Evolutionary conservation across 768 basidiomycete species (phyloP).

Genomic region (Rhodosporidiobolus sp.): DNA sequence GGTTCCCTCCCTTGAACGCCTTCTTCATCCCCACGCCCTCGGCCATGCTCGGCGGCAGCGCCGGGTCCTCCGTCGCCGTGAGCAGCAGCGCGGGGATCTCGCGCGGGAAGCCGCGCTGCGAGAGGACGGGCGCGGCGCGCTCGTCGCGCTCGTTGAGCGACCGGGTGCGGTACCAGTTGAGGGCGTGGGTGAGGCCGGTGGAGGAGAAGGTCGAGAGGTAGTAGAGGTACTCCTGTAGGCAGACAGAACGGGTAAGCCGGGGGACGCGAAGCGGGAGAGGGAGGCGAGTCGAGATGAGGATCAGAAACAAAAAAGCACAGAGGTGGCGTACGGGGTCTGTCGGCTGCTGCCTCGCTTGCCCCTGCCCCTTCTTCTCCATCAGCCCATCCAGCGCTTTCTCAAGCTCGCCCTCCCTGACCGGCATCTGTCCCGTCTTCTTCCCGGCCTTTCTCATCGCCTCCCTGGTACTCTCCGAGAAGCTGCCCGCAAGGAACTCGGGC

Average conservation of each 20-base stretch:
- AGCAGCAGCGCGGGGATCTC: slow-evolving; percentile 33
- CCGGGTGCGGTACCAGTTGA: slow-evolving; percentile 39
- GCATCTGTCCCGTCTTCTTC: slow-evolving; percentile 1
- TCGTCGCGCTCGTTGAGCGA: slow-evolving; percentile 19
- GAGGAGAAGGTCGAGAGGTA: slow-evolving; percentile 17
- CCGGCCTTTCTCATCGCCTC: slow-evolving; percentile 1
- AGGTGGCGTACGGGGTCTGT: slow-evolving; percentile 19
- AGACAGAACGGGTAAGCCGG: neutral
- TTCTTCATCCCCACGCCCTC: neutral
- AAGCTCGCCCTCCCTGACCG: slow-evolving; percentile 22
- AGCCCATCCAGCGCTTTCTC: slow-evolving; percentile 11
- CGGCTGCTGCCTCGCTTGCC: slow-evolving; percentile 8
- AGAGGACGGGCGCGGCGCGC: neutral
- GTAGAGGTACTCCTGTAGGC: slow-evolving; percentile 30
- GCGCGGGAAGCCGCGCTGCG: slow-evolving; percentile 17
- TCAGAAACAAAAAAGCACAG: neutral
- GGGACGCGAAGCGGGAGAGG: neutral
- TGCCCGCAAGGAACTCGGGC: slow-evolving; percentile 9
- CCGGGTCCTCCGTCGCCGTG: slow-evolving; percentile 26
- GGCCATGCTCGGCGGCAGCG: slow-evolving; percentile 27
- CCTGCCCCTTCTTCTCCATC: slow-evolving; percentile 7
- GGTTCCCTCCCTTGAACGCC: slow-evolving; percentile 29
- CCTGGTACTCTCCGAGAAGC: slow-evolving; percentile 2
- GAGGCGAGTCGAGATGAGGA: too few relatives aligned
- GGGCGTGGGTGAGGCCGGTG: slow-evolving; percentile 16